Evolutionary conservation across 108 stramenopile genomes (phyloP).

Genomic region (Discostella pseudostelligera): DNA sequence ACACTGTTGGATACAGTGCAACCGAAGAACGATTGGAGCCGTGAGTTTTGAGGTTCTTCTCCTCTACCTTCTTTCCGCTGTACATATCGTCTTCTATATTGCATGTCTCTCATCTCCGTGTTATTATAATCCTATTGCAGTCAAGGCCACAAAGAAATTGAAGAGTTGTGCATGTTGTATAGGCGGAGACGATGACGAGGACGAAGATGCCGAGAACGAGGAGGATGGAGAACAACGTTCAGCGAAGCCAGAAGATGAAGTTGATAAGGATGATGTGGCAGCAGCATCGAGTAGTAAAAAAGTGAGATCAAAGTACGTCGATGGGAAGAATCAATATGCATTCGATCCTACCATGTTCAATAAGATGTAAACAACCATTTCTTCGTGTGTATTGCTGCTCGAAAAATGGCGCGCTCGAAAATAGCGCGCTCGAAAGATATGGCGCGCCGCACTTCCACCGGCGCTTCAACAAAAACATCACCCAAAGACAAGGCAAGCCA

Average conservation of each 20-base stretch:
- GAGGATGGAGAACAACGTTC: slow-evolving; percentile 27
- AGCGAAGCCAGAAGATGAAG: slow-evolving; percentile 16
- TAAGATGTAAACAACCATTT: background rate
- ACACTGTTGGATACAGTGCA: slow-evolving; percentile 77
- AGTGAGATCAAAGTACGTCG: slow-evolving; percentile 35
- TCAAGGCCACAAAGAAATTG: slow-evolving; percentile 63
- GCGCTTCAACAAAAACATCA: too few relatives aligned
- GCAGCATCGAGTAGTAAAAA: background rate
- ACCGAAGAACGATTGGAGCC: slow-evolving; percentile 74
- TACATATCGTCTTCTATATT: background rate
- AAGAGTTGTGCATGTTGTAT: slow-evolving; percentile 47
- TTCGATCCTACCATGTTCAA: slow-evolving; percentile 44
- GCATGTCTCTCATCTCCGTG: background rate
- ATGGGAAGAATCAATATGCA: slow-evolving; percentile 43
- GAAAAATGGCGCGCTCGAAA: too few relatives aligned
- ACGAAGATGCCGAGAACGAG: slow-evolving; percentile 46
- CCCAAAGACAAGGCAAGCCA: too few relatives aligned
- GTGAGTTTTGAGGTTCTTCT: background rate
- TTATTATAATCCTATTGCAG: background rate
- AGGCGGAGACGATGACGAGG: slow-evolving; percentile 55
- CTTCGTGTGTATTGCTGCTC: too few relatives aligned
- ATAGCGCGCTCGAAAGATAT: too few relatives aligned
- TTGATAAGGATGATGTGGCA: slow-evolving; percentile 8
- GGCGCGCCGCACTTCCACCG: too few relatives aligned
- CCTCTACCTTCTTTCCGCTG: background rate